Conservation (phyloP, 495 filamentous ascomycete genomes). For the Lepraria neglecta region DNA sequence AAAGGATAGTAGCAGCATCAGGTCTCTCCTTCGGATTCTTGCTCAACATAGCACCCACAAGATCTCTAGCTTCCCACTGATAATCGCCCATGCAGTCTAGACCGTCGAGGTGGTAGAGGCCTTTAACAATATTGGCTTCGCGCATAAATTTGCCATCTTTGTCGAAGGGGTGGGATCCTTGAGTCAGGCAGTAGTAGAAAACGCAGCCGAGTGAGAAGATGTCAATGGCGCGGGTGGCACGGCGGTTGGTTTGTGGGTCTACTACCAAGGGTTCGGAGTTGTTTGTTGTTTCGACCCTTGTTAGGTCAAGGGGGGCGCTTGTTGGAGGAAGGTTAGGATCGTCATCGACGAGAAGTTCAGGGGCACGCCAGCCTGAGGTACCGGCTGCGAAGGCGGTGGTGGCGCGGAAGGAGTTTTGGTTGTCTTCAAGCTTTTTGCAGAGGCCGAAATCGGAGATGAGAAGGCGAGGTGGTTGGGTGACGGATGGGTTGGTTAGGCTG, state of each 20-base stretch:
- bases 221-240: slow-evolving; percentile 90
- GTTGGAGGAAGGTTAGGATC: slow-evolving; percentile 38
- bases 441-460: slow-evolving; percentile 96
- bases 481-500: slow-evolving; percentile 28
- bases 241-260: slow-evolving; percentile 59
- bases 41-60: slow-evolving; percentile 77
- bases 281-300: slow-evolving; percentile 44
- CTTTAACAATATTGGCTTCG: slow-evolving; percentile 92
- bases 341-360: slow-evolving; percentile 83
- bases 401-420: slow-evolving; percentile 87
- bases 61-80: slow-evolving; percentile 75
- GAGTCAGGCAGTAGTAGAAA: slow-evolving; percentile 91
- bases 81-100: slow-evolving; percentile 71
- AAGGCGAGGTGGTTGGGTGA: slow-evolving; percentile 51
- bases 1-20: slow-evolving; percentile 67
- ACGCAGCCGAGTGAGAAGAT: slow-evolving; percentile 95
- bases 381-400: slow-evolving; percentile 91
- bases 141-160: slow-evolving; percentile 88
- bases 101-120: slow-evolving; percentile 63
- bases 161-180: slow-evolving; percentile 89
- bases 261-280: slow-evolving; percentile 54
- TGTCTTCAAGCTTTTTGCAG: slow-evolving; percentile 95
- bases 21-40: slow-evolving; percentile 63
- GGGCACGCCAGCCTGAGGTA: slow-evolving; percentile 92
- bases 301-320: slow-evolving; percentile 21